A percentile compares a stretch with the other conserved stretches of the same genome.
Conservation (phyloP, 495 filamentous ascomycete genomes). For the Penicillium flavigenum region DNA sequence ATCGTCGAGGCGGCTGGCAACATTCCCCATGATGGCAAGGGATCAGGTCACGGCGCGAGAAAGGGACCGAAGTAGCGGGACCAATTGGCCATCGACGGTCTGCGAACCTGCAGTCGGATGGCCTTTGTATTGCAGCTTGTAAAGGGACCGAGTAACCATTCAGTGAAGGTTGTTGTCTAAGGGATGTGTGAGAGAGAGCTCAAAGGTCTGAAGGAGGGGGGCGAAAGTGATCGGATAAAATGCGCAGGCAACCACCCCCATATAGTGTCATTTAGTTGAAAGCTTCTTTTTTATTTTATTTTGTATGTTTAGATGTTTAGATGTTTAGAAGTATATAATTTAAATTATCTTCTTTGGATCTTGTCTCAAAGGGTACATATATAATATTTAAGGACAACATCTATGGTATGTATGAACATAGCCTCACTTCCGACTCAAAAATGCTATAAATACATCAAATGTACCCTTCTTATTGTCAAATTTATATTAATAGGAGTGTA, state of each 20-base stretch:
- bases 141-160: constrained; percentile 23
- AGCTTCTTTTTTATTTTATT: background rate
- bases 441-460: background rate
- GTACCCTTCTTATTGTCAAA: background rate
- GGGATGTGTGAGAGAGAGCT: constrained; percentile 20
- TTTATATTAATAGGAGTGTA: background rate
- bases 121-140: constrained; percentile 15
- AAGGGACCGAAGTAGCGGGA: constrained; percentile 30
- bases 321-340: background rate
- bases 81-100: constrained; percentile 40
- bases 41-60: constrained; percentile 35
- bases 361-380: too few relatives aligned
- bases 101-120: constrained; percentile 31
- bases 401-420: background rate
- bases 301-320: background rate
- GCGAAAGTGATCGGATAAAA: constrained; percentile 15
- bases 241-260: constrained; percentile 6
- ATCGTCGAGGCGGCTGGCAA: constrained; percentile 88
- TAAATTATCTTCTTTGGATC: background rate
- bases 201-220: constrained; percentile 10
- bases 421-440: background rate
- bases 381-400: background rate
- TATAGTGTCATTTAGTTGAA: constrained; percentile 4
- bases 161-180: constrained; percentile 22
- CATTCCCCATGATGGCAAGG: constrained; percentile 74